phyloP scores from a whole-genome alignment of 176 grass and related monocot genomes.

The Rhynchospora tenuis region DNA sequence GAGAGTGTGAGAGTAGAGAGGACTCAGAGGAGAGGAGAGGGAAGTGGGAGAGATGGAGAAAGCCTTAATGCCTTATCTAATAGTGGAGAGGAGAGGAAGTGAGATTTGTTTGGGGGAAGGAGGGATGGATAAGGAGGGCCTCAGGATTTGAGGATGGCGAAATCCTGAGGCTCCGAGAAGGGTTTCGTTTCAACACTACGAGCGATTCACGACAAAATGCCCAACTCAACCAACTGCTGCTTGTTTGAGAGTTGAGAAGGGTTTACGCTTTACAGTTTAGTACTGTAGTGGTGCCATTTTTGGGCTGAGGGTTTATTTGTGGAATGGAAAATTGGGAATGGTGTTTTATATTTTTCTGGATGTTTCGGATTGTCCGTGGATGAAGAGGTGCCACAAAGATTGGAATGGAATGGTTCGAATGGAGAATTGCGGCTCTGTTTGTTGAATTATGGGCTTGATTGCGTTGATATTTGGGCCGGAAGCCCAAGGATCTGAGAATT shows the following conservation, averaged over 20 bases:
- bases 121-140: slow-evolving; percentile 52
- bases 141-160: slow-evolving; percentile 26
- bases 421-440: background rate
- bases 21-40: background rate
- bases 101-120: slow-evolving; percentile 37
- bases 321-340: background rate
- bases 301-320: slow-evolving; percentile 2
- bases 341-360: background rate
- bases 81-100: slow-evolving; percentile 34
- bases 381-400: slow-evolving; percentile 8
- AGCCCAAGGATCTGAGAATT: background rate
- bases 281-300: background rate
- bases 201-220: slow-evolving; percentile 1
- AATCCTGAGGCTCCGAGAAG: slow-evolving; percentile 30
- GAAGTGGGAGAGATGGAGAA: slow-evolving; percentile 21
- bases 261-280: no score
- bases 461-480: background rate
- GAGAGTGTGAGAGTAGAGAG: background rate
- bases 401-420: no score
- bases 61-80: slow-evolving; percentile 18
- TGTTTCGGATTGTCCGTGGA: background rate
- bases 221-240: background rate
- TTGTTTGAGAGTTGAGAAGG: background rate
- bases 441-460: background rate
- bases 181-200: background rate